Conservation (phyloP, 140 eudicot genomes). For the Oenanthe javanica region DNA sequence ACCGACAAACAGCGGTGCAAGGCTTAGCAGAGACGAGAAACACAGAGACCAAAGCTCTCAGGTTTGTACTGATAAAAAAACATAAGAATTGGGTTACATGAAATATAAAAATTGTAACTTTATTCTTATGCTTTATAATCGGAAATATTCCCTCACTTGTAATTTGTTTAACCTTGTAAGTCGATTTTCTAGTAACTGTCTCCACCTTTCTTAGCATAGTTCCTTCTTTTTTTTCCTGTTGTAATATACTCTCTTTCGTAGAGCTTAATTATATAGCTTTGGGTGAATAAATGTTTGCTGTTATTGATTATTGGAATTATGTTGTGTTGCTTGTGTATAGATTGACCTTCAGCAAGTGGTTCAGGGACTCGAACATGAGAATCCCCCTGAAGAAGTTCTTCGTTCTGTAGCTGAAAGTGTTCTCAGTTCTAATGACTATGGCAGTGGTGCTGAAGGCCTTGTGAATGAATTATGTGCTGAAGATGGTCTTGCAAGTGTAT, state of each 20-base stretch:
- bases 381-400: conserved; percentile 43
- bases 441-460: conserved; percentile 30
- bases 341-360: conserved; percentile 41
- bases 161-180: not conserved
- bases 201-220: not conserved
- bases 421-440: conserved; percentile 24
- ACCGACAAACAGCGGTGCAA: conserved; percentile 16
- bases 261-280: not conserved
- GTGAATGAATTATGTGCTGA: conserved; percentile 41
- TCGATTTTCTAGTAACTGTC: not conserved
- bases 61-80: conserved; percentile 39
- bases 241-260: not conserved
- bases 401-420: conserved; percentile 59
- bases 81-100: not conserved
- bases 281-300: not conserved
- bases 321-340: conserved; percentile 11
- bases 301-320: not conserved
- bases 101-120: not conserved
- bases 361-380: conserved; percentile 50
- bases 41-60: conserved; percentile 29
- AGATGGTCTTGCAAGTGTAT: conserved; percentile 55
- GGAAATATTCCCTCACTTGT: not conserved
- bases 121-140: too few relatives aligned
- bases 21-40: conserved; percentile 25
- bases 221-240: not conserved